These are phyloP conservation scores for Ceratobasidium sp. DNA, from an alignment of 1,284 basidiomycete species.

Conservation along the genomic window DNA sequence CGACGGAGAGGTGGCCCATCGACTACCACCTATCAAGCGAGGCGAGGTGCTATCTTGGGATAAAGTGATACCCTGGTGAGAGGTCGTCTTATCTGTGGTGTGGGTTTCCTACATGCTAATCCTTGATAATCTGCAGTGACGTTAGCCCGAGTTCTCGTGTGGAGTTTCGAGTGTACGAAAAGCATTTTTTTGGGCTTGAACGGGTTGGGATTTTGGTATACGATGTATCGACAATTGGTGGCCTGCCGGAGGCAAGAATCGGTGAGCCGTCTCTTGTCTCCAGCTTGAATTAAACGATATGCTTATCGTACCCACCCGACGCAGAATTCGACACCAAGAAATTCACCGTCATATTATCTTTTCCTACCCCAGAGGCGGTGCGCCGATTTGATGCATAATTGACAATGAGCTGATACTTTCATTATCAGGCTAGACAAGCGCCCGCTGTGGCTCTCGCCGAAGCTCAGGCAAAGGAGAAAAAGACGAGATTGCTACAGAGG, in stretches of 20 bases:
- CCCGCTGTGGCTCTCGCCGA: background rate
- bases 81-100: background rate
- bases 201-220: background rate
- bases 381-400: too few species aligned
- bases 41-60: background rate
- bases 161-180: background rate
- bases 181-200: background rate
- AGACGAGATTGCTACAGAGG: background rate
- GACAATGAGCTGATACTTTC: too few species aligned
- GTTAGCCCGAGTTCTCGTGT: background rate
- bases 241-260: background rate
- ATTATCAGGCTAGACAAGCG: background rate
- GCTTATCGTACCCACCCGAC: too few species aligned
- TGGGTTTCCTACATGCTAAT: background rate
- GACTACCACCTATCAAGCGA: constrained; percentile 20
- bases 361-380: too few species aligned
- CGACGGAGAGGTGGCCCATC: background rate
- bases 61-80: background rate
- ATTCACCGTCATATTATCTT: too few species aligned
- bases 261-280: too few species aligned
- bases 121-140: background rate
- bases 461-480: background rate
- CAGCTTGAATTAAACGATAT: too few species aligned
- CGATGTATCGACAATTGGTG: background rate
- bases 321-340: too few species aligned